Conservation (phyloP, 805 yeast genomes). For the Saturnispora saitoi region DNA sequence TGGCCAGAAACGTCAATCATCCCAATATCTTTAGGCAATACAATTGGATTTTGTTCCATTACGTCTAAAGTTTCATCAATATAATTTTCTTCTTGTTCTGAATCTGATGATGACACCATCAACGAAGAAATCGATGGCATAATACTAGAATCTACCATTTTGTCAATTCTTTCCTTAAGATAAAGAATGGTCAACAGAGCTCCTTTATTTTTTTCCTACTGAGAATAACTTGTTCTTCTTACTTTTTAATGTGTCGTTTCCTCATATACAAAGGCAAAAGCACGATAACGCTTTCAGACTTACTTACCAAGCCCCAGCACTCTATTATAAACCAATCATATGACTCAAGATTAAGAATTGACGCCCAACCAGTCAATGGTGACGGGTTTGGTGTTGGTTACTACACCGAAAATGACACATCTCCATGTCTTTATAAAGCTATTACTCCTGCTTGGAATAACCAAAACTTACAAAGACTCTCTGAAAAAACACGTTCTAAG, state of each 20-base stretch:
- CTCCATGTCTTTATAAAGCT: conserved; percentile 89
- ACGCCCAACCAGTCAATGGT: conserved; percentile 90
- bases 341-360: conserved; percentile 81
- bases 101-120: background rate
- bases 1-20: conserved; percentile 12
- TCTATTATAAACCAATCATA: conserved; percentile 94
- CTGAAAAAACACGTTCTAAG: conserved; percentile 78
- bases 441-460: conserved; percentile 99
- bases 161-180: background rate
- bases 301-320: conserved; percentile 91
- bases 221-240: background rate
- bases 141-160: background rate
- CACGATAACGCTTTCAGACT: conserved; percentile 74
- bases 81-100: conserved; percentile 5
- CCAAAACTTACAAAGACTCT: conserved; percentile 73
- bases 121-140: conserved; percentile 6
- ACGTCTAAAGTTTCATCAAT: conserved; percentile 2
- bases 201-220: background rate
- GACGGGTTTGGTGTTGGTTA: conserved; percentile 98
- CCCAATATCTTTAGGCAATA: conserved; percentile 13
- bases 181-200: background rate
- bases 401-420: conserved; percentile 39
- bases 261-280: conserved; percentile 88
- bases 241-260: conserved; percentile 73
- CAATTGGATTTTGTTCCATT: conserved; percentile 1